These are phyloP conservation scores for Russula abietina DNA, from an alignment of 768 basidiomycete genomes.

Conservation along the genomic window DNA sequence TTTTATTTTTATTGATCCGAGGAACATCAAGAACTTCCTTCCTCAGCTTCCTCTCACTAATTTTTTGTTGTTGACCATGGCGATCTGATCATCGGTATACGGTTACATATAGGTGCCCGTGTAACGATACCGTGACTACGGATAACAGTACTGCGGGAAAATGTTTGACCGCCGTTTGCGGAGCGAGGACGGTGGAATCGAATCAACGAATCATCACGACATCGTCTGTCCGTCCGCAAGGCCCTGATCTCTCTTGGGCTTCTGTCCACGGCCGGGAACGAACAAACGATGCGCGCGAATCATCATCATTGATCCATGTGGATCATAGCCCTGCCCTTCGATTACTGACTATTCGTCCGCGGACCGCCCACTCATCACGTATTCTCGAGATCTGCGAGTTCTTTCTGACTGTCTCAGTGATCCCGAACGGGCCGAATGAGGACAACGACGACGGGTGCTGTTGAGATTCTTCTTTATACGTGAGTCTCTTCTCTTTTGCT, in stretches of 20 bases:
- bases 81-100: too few species aligned
- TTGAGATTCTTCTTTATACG: neutral
- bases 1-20: too few species aligned
- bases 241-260: neutral
- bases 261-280: neutral
- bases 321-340: neutral
- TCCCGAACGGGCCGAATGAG: neutral
- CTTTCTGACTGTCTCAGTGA: neutral
- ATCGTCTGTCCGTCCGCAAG: neutral
- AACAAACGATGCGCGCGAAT: neutral
- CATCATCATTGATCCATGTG: too few species aligned
- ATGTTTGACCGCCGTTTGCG: neutral
- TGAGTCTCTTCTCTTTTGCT: too few species aligned
- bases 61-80: too few species aligned
- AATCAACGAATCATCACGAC: neutral
- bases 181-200: neutral
- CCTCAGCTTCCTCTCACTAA: too few species aligned
- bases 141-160: neutral
- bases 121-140: too few species aligned
- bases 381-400: neutral
- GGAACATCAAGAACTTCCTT: too few species aligned
- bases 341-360: too few species aligned
- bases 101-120: too few species aligned
- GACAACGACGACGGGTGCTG: neutral
- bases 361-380: neutral